Evolutionary conservation across 179 eudicot genomes (phyloP).

Genomic region (Amaranthus tricolor): DNA sequence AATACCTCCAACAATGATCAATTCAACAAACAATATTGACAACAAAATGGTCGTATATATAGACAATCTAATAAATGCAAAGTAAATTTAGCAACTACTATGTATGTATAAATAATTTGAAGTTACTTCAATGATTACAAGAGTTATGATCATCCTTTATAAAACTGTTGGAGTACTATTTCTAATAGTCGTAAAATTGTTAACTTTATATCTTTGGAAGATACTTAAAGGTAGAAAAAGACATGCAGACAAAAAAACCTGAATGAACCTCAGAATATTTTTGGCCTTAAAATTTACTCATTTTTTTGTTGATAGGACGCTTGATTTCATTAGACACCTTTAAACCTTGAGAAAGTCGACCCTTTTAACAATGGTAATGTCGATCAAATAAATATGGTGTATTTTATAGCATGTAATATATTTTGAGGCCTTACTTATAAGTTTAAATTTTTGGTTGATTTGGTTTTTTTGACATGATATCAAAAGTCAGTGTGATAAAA

Average conservation of each 20-base stretch:
- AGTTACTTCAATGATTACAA: conserved; percentile 8
- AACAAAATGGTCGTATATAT: neutral
- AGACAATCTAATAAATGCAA: neutral
- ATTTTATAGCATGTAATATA: too few relatives aligned
- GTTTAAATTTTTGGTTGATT: too few relatives aligned
- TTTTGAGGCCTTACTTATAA: too few relatives aligned
- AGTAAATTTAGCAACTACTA: neutral
- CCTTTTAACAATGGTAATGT: neutral
- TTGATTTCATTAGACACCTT: neutral
- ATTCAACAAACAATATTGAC: too few relatives aligned
- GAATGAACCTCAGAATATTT: conserved; percentile 21
- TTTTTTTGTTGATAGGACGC: neutral
- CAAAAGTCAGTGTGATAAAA: too few relatives aligned
- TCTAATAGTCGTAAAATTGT: neutral
- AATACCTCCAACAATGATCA: too few relatives aligned
- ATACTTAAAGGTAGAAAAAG: conserved; percentile 6
- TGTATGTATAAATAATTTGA: conserved; percentile 13
- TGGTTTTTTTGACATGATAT: too few relatives aligned
- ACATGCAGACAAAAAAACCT: conserved; percentile 13
- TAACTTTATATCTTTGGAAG: neutral
- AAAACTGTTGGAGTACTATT: neutral
- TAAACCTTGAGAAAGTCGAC: conserved; percentile 2
- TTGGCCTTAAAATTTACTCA: neutral
- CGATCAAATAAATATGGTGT: too few relatives aligned
- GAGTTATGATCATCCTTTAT: neutral